A percentile compares a stretch with the other conserved stretches of the same genome.
Conservation (phyloP, 164 flowering plant genomes). For the Brasenia schreberi region DNA sequence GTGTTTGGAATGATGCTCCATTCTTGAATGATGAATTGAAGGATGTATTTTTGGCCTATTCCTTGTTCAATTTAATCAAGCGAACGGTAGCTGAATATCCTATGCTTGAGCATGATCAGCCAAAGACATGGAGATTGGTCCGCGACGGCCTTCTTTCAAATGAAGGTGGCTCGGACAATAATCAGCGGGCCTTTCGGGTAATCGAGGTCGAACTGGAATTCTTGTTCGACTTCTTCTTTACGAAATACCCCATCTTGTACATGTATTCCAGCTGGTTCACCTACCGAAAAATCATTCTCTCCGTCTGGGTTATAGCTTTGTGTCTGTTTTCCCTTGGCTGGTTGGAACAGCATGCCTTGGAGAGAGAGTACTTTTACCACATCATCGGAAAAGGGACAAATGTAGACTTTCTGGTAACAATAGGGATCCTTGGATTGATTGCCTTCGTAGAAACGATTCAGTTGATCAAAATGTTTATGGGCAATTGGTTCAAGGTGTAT, state of each 20-base stretch:
- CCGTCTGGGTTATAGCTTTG: neutral
- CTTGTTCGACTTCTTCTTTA: constrained; percentile 1
- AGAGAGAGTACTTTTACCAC: neutral
- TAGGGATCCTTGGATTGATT: neutral
- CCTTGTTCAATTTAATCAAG: neutral
- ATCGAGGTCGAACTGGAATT: neutral
- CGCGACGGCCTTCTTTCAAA: neutral
- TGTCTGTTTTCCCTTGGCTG: neutral
- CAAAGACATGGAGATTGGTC: neutral
- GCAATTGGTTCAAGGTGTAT: neutral
- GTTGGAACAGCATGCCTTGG: neutral
- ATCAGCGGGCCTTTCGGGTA: constrained; percentile 1
- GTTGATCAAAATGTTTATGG: neutral
- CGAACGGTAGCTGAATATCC: neutral
- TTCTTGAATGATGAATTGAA: too few relatives aligned
- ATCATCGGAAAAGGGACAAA: too few relatives aligned
- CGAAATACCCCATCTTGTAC: neutral
- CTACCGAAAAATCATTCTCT: neutral
- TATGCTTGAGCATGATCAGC: neutral
- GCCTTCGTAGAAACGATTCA: neutral
- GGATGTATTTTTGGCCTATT: neutral
- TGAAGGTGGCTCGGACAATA: neutral
- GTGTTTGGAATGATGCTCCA: neutral
- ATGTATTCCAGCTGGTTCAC: neutral
- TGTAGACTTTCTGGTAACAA: neutral